Base-by-base conservation (phyloP, 768 basidiomycete genomes). In the Tylopilus subfusipes region DNA sequence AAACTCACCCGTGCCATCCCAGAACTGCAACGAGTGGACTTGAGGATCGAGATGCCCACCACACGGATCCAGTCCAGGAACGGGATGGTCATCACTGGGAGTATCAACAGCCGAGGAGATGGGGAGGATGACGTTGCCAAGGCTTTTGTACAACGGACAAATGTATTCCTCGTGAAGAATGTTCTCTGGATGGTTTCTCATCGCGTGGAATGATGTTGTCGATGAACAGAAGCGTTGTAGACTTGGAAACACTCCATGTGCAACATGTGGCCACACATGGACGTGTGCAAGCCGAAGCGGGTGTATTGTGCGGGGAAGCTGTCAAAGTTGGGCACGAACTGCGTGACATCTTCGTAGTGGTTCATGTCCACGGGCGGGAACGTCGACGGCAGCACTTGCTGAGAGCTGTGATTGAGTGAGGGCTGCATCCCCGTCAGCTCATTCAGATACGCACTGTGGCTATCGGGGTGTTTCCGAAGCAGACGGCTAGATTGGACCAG, bases 211-310 rank as follows among this genome's bases (percentile, higher is more conserved):
- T 89, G 82, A 66, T 96, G 93, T 13, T 95, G 87, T 57, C 89
- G 86, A 42, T 90, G 82, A 50, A 98, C 86, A 16, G 94, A 95
- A 2, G 80, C 68, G 59, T 83, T 93, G 70, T 98, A 98, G 2
- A 87, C 86, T 46, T 88, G 86, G 76, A 98, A 96, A 72, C 97
- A 98, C 39, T 88, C 84, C 57, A 95, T 73, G 72, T 99, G 97
- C 94, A 99, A 98, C 79, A 95, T 84, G 67, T 98, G 97, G 30
- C 87, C 93, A 70, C 96, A 98, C 36, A 93, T 86, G 1, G 94
- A 93, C 11, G 86, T 75, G 65, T 94, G 80, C 13, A 98, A 75
- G 2, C 94, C 94, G 66, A 96, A 96, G 25, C 86, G 85, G 2
- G 88, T 88, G 56, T 82, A 83, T 36, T 80, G 77, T 0, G 81